These are phyloP conservation scores for Brassica nigra DNA, from an alignment of 345 rosid genomes.

Conservation along the genomic window DNA sequence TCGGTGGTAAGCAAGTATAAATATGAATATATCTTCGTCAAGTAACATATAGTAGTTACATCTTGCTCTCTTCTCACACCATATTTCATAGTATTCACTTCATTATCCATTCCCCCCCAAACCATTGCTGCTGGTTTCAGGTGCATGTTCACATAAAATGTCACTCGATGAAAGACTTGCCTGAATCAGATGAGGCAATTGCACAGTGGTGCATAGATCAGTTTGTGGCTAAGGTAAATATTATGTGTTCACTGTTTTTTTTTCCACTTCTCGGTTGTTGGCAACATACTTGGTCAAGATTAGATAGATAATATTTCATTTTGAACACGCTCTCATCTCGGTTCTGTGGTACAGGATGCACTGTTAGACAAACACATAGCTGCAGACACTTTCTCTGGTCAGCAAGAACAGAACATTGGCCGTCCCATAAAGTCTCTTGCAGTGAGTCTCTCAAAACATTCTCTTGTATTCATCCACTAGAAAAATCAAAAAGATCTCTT, in stretches of 20 bases:
- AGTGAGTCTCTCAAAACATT: constrained; percentile 47
- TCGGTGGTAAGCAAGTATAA: constrained; percentile 70
- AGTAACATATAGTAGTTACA: constrained; percentile 2
- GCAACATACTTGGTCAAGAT: neutral
- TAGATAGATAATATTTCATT: neutral
- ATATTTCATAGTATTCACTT: neutral
- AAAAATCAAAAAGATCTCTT: constrained; percentile 1
- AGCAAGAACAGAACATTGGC: constrained; percentile 62
- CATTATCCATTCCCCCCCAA: constrained; percentile 2
- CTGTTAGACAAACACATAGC: constrained; percentile 72
- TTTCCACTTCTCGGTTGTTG: neutral
- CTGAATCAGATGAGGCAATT: constrained; percentile 80
- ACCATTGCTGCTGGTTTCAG: constrained; percentile 50
- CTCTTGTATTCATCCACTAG: neutral
- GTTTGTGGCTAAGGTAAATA: constrained; percentile 76
- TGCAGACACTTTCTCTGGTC: constrained; percentile 67
- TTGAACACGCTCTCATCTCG: neutral
- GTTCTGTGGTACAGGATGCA: constrained; percentile 55
- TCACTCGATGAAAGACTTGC: constrained; percentile 80
- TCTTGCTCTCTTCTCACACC: constrained; percentile 15
- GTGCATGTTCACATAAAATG: constrained; percentile 76
- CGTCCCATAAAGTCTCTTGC: constrained; percentile 70
- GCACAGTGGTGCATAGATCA: constrained; percentile 94
- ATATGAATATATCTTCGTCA: constrained; percentile 12
- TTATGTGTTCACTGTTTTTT: neutral